A percentile compares a stretch with the other conserved stretches of the same genome.
Conservation (phyloP, 805 yeast species). For the Starmerella potacharoeniae region DNA sequence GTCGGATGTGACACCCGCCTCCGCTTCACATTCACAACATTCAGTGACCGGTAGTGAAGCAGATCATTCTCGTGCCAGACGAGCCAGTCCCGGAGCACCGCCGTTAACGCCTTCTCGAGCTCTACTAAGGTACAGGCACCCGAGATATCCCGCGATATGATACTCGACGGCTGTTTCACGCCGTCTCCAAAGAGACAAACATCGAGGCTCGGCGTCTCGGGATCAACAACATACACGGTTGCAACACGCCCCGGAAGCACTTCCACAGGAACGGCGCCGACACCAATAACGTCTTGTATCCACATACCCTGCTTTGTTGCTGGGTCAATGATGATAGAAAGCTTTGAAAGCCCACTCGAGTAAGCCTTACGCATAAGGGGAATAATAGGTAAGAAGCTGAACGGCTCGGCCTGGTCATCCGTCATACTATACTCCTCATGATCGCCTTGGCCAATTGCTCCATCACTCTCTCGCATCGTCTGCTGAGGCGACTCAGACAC, state of each 20-base stretch:
- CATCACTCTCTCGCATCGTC: not conserved
- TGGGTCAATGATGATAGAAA: not conserved
- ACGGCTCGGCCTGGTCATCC: not conserved
- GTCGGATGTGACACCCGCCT: slow-evolving; percentile 2
- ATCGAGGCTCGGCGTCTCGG: not conserved
- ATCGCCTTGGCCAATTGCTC: not conserved
- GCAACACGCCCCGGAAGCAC: not conserved
- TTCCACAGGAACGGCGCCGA: not conserved
- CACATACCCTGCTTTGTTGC: not conserved
- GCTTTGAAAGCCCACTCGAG: not conserved
- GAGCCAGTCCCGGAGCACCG: not conserved
- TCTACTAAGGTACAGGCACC: not conserved
- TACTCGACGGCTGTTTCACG: not conserved
- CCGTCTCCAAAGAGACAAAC: not conserved
- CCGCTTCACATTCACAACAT: slow-evolving; percentile 2
- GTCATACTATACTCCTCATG: not conserved
- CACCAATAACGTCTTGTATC: not conserved
- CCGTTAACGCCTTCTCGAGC: not conserved
- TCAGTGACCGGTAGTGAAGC: not conserved
- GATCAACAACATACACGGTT: not conserved
- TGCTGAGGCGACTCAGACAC: not conserved
- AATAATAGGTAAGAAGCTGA: not conserved
- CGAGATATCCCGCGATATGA: not conserved
- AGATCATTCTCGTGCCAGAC: not conserved
- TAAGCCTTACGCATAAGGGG: not conserved